A percentile compares a stretch with the other conserved stretches of the same genome.
Conservation (phyloP, 192 early-diverging fungal species). For the Diversispora epigaea region DNA sequence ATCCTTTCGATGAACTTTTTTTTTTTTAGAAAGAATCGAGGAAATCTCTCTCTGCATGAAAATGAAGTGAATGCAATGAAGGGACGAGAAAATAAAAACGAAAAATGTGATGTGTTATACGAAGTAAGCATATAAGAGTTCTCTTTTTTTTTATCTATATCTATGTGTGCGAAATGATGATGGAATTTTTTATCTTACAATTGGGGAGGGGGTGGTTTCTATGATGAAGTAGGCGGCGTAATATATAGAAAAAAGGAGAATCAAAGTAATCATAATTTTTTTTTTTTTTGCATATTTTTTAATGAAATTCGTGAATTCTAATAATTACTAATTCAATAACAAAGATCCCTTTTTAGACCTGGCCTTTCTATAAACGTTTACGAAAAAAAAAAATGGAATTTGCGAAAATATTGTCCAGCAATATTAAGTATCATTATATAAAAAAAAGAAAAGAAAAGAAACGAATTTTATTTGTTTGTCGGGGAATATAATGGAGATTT, state of each 20-base stretch:
- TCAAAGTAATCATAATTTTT: background rate
- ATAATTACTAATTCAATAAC: background rate
- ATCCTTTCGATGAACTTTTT: too few relatives aligned
- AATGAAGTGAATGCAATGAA: too few relatives aligned
- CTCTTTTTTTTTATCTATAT: constrained; percentile 8
- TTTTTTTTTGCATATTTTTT: background rate
- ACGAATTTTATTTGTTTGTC: constrained; percentile 1
- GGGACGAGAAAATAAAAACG: too few relatives aligned
- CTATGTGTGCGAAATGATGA: background rate
- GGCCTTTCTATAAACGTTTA: constrained; percentile 20
- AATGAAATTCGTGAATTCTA: constrained; percentile 1
- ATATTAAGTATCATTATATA: background rate
- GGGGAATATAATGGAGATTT: background rate
- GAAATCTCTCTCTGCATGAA: too few relatives aligned
- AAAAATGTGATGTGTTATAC: background rate
- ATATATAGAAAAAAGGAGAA: constrained; percentile 7
- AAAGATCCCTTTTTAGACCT: constrained; percentile 17
- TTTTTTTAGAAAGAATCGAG: too few relatives aligned
- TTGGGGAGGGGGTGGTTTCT: background rate
- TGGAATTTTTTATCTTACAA: constrained; percentile 21
- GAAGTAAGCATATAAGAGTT: background rate
- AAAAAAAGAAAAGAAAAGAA: constrained; percentile 9
- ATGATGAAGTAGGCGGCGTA: constrained; percentile 13
- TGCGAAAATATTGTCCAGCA: background rate
- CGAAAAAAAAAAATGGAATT: background rate